Evolutionary conservation across 1,139 yeast genomes (phyloP), one percentile per base, ranked within the genome.

Genomic region (Scheffersomyces insectosa): DNA sequence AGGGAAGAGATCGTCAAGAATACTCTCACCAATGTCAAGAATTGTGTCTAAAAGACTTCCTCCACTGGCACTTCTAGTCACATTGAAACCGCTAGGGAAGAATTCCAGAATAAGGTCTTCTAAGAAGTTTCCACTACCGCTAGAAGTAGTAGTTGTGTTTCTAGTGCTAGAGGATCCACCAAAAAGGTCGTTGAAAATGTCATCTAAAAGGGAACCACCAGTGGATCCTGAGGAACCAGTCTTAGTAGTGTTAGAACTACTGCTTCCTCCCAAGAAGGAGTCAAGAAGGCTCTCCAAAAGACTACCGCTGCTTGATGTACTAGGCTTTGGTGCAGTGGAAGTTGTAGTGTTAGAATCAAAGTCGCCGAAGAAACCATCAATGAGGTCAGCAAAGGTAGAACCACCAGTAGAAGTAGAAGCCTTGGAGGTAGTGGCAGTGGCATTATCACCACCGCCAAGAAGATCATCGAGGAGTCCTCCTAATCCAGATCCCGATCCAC

Each of bases 181-280:
- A 42, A 56, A 51, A 35, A 56, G 45, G 20, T 48, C 51, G 15
- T 50, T 44, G 27, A 55, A 42, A 33, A 56, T 31, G 16, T 48
- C 51, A 23, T 50, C 45, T 23, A 56, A 42, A 33, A 56, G 33
- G 33, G 43, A 52, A 33, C 39, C 43, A 15, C 48, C 49, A 41
- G 47, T 38, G 11, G 36, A 15, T 14, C 36, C 28, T 30, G 33
- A 36, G 14, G 40, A 36, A 12, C 28, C 9, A 8, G 41, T 9
- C n/a, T 36, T 16, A 28, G 42, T 28, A 15, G 50, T 23, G 15
- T 52, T 35, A 14, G 52, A 38, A 28, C 45, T 32, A 13, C 43
- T 34, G 13, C 12, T 13, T 33, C 32, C 20, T 20, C 49, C 47
- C 33, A 47, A 43, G 4, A 50, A 47, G 15, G 43, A 47, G 15